Evolutionary conservation across 345 rosid species (phyloP).

Genomic region (Eucalyptus caleyi): DNA sequence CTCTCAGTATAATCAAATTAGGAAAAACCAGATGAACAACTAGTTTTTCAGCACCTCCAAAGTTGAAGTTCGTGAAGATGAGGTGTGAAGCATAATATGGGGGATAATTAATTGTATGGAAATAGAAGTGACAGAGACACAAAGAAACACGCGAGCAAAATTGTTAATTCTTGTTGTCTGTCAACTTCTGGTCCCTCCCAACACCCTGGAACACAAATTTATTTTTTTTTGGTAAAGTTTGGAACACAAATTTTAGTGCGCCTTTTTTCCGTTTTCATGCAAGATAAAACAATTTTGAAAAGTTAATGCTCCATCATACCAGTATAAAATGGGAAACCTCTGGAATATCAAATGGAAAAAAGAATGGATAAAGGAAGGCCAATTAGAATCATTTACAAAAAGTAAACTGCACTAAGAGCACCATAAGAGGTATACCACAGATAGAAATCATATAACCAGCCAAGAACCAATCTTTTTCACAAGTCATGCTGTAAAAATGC

Average conservation of each 20-base stretch:
- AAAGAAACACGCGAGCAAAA: neutral
- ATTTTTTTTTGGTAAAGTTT: too few relatives aligned
- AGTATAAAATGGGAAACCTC: neutral
- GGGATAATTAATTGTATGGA: neutral
- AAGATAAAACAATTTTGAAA: neutral
- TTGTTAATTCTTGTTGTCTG: neutral
- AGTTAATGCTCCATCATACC: neutral
- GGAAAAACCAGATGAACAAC: neutral
- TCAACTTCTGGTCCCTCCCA: neutral
- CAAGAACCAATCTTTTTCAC: neutral
- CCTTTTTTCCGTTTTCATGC: neutral
- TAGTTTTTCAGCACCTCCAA: neutral
- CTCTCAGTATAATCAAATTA: neutral
- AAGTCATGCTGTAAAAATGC: neutral
- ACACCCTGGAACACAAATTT: neutral
- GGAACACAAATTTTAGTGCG: neutral
- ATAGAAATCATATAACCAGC: neutral
- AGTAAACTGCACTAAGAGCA: neutral
- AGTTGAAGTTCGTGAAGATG: neutral
- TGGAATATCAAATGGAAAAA: neutral
- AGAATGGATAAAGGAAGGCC: neutral
- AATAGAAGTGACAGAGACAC: neutral
- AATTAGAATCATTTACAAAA: neutral
- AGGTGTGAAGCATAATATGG: neutral
- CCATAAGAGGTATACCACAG: neutral